These are phyloP conservation scores for Ogataea degrootiae DNA, from an alignment of 805 yeast species.

Conservation along the genomic window DNA sequence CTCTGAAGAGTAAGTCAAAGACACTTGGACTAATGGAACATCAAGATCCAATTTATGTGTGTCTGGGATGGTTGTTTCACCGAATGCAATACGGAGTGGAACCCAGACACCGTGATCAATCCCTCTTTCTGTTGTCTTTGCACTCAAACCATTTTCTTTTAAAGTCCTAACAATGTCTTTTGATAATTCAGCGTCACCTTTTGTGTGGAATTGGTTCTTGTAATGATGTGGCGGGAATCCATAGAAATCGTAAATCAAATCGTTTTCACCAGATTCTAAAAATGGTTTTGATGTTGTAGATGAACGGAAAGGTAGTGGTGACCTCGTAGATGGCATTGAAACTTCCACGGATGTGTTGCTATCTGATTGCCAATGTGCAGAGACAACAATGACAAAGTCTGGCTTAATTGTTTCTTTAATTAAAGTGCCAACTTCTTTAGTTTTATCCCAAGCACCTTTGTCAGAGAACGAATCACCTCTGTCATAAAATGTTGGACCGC, in stretches of 20 bases:
- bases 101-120: slow-evolving; percentile 85
- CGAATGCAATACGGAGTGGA: slow-evolving; percentile 68
- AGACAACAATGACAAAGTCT: slow-evolving; percentile 57
- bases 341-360: slow-evolving; percentile 42
- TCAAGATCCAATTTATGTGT: slow-evolving; percentile 40
- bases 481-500: slow-evolving; percentile 78
- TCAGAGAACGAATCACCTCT: slow-evolving; percentile 43
- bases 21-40: slow-evolving; percentile 47
- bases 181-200: slow-evolving; percentile 40
- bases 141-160: slow-evolving; percentile 36
- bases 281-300: slow-evolving; percentile 11
- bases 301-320: slow-evolving; percentile 1
- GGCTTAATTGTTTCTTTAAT: slow-evolving; percentile 53
- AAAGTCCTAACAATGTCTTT: slow-evolving; percentile 39
- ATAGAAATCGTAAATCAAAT: slow-evolving; percentile 67
- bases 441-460: slow-evolving; percentile 53
- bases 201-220: slow-evolving; percentile 54
- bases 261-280: slow-evolving; percentile 38
- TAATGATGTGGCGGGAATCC: slow-evolving; percentile 69
- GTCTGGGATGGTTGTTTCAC: slow-evolving; percentile 31
- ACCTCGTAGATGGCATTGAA: slow-evolving; percentile 34
- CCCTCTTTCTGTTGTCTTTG: slow-evolving; percentile 52
- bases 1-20: slow-evolving; percentile 38
- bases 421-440: slow-evolving; percentile 45
- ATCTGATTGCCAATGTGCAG: slow-evolving; percentile 74